These are phyloP conservation scores for Reticulascus tulasneorum DNA, from an alignment of 2,329 filamentous ascomycete genomes.

Conservation along the genomic window DNA sequence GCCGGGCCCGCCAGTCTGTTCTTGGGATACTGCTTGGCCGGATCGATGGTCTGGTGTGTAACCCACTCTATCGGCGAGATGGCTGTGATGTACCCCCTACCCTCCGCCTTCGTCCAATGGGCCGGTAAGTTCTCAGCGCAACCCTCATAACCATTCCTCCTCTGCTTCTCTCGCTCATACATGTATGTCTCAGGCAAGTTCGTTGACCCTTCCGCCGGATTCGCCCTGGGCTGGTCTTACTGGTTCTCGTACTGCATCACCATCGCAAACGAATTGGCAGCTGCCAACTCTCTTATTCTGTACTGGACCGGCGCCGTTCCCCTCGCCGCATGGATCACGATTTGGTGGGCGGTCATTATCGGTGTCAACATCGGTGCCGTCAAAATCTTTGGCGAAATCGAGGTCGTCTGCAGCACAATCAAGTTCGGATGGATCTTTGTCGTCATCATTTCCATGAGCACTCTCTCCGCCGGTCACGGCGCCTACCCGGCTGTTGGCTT, in stretches of 20 bases:
- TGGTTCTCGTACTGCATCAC: constrained; percentile 41
- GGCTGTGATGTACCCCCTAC: constrained; percentile 41
- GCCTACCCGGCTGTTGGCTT: constrained; percentile 38
- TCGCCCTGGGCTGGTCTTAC: constrained; percentile 44
- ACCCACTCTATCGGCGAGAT: constrained; percentile 42
- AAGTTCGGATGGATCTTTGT: constrained; percentile 46
- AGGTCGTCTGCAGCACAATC: constrained; percentile 37
- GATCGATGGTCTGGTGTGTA: constrained; percentile 42
- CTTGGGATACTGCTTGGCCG: constrained; percentile 38
- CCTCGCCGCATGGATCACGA: constrained; percentile 38
- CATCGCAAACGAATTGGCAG: constrained; percentile 39
- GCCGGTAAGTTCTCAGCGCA: constrained; percentile 25
- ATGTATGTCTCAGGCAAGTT: no score
- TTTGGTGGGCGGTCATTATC: constrained; percentile 36
- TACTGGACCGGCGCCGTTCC: constrained; percentile 41
- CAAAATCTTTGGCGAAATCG: constrained; percentile 39
- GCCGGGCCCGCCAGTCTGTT: constrained; percentile 41
- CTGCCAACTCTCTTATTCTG: constrained; percentile 34
- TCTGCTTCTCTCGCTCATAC: constrained; percentile 21
- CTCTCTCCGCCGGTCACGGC: constrained; percentile 46
- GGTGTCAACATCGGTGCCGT: constrained; percentile 37
- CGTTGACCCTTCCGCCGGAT: constrained; percentile 35
- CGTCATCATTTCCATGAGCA: constrained; percentile 39
- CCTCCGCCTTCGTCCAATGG: constrained; percentile 43
- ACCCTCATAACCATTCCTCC: constrained; percentile 16